Conservation (phyloP, 305 asterid species). For the Fraxinus angustifolia region DNA sequence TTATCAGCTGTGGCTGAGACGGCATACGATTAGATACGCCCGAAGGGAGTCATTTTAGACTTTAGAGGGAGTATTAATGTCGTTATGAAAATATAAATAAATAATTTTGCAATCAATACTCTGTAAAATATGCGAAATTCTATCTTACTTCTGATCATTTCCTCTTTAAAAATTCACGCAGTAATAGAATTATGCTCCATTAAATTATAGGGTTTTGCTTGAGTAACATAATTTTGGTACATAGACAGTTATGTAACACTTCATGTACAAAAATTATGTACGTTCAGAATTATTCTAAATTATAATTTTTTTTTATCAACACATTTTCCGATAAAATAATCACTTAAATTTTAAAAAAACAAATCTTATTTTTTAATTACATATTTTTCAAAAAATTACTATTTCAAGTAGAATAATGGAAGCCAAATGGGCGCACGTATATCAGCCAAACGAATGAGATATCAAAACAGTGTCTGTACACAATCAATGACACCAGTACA, state of each 20-base stretch:
- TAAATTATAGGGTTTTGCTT: too few species aligned
- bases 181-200: not conserved
- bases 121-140: not conserved
- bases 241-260: too few species aligned
- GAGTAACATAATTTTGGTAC: too few species aligned
- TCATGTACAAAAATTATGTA: too few species aligned
- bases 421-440: not conserved
- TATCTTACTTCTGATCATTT: not conserved
- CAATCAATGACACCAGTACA: not conserved
- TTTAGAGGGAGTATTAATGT: not conserved
- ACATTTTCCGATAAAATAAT: too few species aligned
- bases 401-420: too few species aligned
- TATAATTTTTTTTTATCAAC: too few species aligned
- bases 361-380: too few species aligned
- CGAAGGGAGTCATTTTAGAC: conserved; percentile 39
- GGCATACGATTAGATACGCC: conserved; percentile 78
- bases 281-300: too few species aligned
- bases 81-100: not conserved
- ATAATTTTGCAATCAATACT: not conserved
- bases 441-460: not conserved
- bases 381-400: too few species aligned
- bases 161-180: not conserved
- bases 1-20: conserved; percentile 83
- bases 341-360: too few species aligned
- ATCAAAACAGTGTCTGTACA: not conserved